These are phyloP conservation scores for Glycine latifolia DNA, from an alignment of 306 rosid species.

Conservation along the genomic window DNA sequence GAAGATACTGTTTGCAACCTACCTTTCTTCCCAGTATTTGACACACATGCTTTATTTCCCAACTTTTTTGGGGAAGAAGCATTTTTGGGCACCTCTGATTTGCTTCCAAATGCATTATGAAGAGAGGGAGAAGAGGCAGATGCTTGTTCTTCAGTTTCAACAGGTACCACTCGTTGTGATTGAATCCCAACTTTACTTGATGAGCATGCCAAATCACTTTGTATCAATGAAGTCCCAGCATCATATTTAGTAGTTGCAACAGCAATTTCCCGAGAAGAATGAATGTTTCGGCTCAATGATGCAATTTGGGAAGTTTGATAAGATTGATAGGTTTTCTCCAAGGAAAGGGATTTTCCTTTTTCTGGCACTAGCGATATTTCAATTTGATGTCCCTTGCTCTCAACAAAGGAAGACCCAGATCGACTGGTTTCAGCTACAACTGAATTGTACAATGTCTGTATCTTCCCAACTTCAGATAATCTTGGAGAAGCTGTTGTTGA, in stretches of 20 bases:
- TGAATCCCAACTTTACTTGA: constrained; percentile 58
- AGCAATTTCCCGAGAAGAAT: constrained; percentile 56
- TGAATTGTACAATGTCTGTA: constrained; percentile 81
- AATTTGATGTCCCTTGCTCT: constrained; percentile 54
- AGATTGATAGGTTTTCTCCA: constrained; percentile 51
- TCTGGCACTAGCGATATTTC: constrained; percentile 66
- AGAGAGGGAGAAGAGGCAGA: constrained; percentile 45
- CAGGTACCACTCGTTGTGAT: constrained; percentile 47
- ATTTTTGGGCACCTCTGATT: constrained; percentile 52
- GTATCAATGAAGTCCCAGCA: constrained; percentile 36
- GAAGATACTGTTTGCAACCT: constrained; percentile 68
- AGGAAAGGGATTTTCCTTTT: constrained; percentile 58
- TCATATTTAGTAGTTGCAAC: constrained; percentile 42
- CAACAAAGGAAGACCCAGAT: constrained; percentile 52
- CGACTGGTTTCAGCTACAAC: constrained; percentile 71
- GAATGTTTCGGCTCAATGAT: constrained; percentile 54
- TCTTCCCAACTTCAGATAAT: constrained; percentile 86
- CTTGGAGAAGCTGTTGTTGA: constrained; percentile 71
- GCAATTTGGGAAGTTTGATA: constrained; percentile 50
- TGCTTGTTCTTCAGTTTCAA: constrained; percentile 54
- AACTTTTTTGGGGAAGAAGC: constrained; percentile 59
- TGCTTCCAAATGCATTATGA: constrained; percentile 46
- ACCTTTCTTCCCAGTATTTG: constrained; percentile 67
- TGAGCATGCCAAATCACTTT: constrained; percentile 47
- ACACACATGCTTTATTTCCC: constrained; percentile 57